Percentiles rank a stretch among this genome's conserved stretches.
phyloP scores from a whole-genome alignment of 202 grass and related monocot species.

The Alloteropsis angusta region DNA sequence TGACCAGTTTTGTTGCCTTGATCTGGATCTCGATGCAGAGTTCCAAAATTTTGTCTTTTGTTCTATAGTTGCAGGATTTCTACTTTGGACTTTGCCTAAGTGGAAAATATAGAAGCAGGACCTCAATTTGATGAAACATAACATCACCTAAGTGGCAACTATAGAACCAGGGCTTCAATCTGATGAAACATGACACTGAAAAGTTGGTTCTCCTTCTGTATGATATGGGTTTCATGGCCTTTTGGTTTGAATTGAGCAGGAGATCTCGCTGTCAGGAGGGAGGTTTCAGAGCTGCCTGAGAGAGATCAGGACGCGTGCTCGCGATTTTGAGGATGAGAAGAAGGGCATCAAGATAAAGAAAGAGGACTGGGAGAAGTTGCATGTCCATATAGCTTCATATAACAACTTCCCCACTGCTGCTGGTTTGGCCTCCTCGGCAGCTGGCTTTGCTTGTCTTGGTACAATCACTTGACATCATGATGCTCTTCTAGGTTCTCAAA shows the following conservation, averaged over 20 bases:
- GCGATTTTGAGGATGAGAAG: slow-evolving; percentile 56
- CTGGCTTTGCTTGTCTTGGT: slow-evolving; percentile 89
- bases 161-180: background rate
- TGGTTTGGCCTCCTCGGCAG: slow-evolving; percentile 84
- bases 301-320: slow-evolving; percentile 63
- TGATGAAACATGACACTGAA: background rate
- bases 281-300: slow-evolving; percentile 81
- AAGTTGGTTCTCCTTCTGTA: background rate
- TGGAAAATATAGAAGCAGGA: background rate
- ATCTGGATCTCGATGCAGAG: background rate
- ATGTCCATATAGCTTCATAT: slow-evolving; percentile 73
- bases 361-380: slow-evolving; percentile 75
- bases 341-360: slow-evolving; percentile 61
- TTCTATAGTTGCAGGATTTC: background rate
- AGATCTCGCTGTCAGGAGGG: slow-evolving; percentile 53
- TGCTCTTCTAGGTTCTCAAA: background rate
- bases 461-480: background rate
- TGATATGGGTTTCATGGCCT: background rate
- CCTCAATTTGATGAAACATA: background rate
- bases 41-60: background rate
- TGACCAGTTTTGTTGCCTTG: background rate
- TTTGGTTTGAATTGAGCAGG: slow-evolving; percentile 43
- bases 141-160: background rate
- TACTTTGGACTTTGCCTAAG: background rate
- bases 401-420: slow-evolving; percentile 94